Percentiles rank a stretch among this genome's conserved stretches.
These are phyloP conservation scores for Microsporum canis DNA, from an alignment of 2,329 filamentous ascomycete species.

Conservation along the genomic window DNA sequence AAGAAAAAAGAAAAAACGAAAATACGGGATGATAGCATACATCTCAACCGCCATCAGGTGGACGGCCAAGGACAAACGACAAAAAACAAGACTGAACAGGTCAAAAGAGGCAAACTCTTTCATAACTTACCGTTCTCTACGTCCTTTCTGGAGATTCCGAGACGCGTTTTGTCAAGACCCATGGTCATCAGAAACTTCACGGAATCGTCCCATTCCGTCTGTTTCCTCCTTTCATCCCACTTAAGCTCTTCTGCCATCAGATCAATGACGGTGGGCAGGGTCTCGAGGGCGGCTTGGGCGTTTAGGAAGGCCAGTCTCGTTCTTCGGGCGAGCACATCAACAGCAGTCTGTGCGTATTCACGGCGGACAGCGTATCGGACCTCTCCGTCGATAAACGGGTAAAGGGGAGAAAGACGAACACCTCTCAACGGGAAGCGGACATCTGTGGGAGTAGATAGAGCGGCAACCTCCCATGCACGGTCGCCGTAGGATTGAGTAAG, in stretches of 20 bases:
- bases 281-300: conserved; percentile 78
- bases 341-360: conserved; percentile 84
- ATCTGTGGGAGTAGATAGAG: conserved; percentile 64
- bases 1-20: neutral
- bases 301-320: conserved; percentile 84
- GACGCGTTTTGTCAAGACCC: conserved; percentile 47
- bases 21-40: neutral
- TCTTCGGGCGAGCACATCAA: conserved; percentile 74
- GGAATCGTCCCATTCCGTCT: conserved; percentile 69
- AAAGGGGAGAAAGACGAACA: conserved; percentile 64
- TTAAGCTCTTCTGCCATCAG: conserved; percentile 70
- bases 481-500: conserved; percentile 81
- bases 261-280: conserved; percentile 74
- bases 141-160: conserved; percentile 45
- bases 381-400: conserved; percentile 88
- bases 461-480: conserved; percentile 79
- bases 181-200: conserved; percentile 49
- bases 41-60: neutral
- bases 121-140: conserved; percentile 36
- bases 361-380: conserved; percentile 76
- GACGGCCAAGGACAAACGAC: neutral
- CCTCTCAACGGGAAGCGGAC: conserved; percentile 73
- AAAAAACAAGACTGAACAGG: neutral
- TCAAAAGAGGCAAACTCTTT: neutral
- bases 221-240: conserved; percentile 55